These are phyloP conservation scores for Stemphylium lycopersici DNA, from an alignment of 2,329 filamentous ascomycete genomes.

Conservation along the genomic window DNA sequence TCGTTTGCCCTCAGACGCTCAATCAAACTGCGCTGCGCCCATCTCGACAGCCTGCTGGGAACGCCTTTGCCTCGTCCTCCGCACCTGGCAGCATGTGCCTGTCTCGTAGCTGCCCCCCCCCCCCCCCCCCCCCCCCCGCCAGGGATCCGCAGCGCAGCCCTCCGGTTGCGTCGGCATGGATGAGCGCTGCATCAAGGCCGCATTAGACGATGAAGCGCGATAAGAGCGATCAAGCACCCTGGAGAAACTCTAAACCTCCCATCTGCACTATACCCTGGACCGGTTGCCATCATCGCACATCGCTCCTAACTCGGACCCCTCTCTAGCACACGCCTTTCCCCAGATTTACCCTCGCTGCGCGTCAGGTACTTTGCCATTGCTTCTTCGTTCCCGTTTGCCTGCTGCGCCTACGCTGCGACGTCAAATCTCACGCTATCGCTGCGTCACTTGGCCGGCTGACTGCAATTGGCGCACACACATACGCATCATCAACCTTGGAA, in stretches of 20 bases:
- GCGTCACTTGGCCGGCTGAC: conserved; percentile 5
- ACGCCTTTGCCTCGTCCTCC: background rate
- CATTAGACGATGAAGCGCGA: conserved; percentile 28
- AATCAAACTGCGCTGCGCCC: background rate
- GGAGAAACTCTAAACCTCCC: conserved; percentile 13
- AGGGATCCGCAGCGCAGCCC: conserved; percentile 3
- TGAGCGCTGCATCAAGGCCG: background rate
- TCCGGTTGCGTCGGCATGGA: conserved; percentile 16
- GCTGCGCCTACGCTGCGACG: background rate
- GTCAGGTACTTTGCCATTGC: conserved; percentile 18
- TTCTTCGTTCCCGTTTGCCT: conserved; percentile 34
- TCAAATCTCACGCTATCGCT: background rate
- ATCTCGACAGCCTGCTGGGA: background rate
- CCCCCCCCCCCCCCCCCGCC: too few relatives aligned
- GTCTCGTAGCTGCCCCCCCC: background rate
- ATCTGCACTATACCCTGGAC: conserved; percentile 4
- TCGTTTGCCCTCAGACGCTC: conserved; percentile 1
- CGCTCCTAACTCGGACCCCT: conserved; percentile 4
- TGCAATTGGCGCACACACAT: background rate
- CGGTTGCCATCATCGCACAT: conserved; percentile 6
- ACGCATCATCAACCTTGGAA: background rate
- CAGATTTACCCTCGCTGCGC: conserved; percentile 30
- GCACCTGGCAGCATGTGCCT: background rate
- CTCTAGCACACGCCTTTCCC: conserved; percentile 29
- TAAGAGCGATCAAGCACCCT: conserved; percentile 19